These are phyloP conservation scores for Remersonia thermophila DNA, from an alignment of 2,329 filamentous ascomycete genomes.

Conservation along the genomic window DNA sequence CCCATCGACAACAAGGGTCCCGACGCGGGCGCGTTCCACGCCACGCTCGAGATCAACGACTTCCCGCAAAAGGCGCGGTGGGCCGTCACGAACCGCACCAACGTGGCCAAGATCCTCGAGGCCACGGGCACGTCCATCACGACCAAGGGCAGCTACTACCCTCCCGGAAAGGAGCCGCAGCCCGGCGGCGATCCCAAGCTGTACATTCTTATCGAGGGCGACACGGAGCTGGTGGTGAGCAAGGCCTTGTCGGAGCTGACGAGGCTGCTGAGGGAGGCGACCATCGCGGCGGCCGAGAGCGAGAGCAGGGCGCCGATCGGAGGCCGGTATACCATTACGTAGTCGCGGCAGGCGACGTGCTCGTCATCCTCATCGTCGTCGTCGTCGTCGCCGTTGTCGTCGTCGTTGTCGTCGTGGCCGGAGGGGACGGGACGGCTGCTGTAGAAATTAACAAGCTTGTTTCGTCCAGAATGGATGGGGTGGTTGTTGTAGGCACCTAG, in stretches of 20 bases:
- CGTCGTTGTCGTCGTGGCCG: no score
- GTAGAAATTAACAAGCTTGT: no score
- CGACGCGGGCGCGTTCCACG: slow-evolving; percentile 91
- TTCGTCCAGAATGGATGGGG: no score
- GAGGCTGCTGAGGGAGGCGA: slow-evolving; percentile 77
- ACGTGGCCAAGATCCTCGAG: slow-evolving; percentile 95
- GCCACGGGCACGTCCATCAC: slow-evolving; percentile 92
- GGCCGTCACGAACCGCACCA: slow-evolving; percentile 97
- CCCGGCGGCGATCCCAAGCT: slow-evolving; percentile 75
- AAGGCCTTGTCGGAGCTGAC: slow-evolving; percentile 85
- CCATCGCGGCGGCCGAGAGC: slow-evolving; percentile 78
- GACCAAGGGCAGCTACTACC: slow-evolving; percentile 87
- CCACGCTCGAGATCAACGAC: slow-evolving; percentile 97
- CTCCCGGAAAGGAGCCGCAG: slow-evolving; percentile 66
- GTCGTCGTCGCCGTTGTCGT: no score
- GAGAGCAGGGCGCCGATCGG: slow-evolving; percentile 66
- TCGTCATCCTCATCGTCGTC: no score
- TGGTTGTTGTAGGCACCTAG: no score
- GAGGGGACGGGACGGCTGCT: no score
- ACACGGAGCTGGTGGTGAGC: slow-evolving; percentile 85
- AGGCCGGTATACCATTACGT: slow-evolving; percentile 80
- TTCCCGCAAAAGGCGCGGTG: slow-evolving; percentile 97
- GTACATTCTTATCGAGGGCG: slow-evolving; percentile 94
- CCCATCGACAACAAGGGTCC: slow-evolving; percentile 98
- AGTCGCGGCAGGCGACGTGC: slow-evolving; percentile 16